phyloP scores from a whole-genome alignment of 768 basidiomycete genomes.

The Ramaria sp. region DNA sequence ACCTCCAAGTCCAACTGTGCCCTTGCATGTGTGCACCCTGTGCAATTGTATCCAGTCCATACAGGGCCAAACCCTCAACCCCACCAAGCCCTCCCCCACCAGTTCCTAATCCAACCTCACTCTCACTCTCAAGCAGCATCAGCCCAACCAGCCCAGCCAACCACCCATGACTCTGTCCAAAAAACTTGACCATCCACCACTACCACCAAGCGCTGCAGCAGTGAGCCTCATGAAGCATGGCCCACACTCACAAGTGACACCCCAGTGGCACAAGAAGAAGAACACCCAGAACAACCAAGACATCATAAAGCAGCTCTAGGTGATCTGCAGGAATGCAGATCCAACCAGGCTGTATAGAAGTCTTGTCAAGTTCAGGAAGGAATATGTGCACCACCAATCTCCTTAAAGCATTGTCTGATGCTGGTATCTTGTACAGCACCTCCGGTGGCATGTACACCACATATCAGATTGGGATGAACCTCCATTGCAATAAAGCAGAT shows the following conservation, averaged over 20 bases:
- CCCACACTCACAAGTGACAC: slow-evolving; percentile 55
- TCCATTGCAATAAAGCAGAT: slow-evolving; percentile 99
- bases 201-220: slow-evolving; percentile 52
- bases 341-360: slow-evolving; percentile 89
- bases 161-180: neutral
- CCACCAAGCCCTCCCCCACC: no score
- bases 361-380: slow-evolving; percentile 95
- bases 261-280: slow-evolving; percentile 80
- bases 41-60: no score
- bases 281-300: slow-evolving; percentile 69
- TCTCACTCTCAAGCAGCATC: no score
- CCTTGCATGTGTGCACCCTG: no score
- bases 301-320: slow-evolving; percentile 81
- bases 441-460: slow-evolving; percentile 98
- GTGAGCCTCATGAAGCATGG: slow-evolving; percentile 48
- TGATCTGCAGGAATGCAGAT: slow-evolving; percentile 96
- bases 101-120: no score
- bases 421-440: slow-evolving; percentile 41
- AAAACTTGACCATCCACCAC: slow-evolving; percentile 18
- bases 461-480: slow-evolving; percentile 91
- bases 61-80: no score
- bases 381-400: slow-evolving; percentile 35
- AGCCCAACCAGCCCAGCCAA: neutral
- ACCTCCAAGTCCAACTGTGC: no score
- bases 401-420: neutral